A percentile compares a stretch with the other conserved stretches of the same genome.
Evolutionary conservation across 495 filamentous ascomycete genomes (phyloP).

Genomic region (Durotheca rogersii): DNA sequence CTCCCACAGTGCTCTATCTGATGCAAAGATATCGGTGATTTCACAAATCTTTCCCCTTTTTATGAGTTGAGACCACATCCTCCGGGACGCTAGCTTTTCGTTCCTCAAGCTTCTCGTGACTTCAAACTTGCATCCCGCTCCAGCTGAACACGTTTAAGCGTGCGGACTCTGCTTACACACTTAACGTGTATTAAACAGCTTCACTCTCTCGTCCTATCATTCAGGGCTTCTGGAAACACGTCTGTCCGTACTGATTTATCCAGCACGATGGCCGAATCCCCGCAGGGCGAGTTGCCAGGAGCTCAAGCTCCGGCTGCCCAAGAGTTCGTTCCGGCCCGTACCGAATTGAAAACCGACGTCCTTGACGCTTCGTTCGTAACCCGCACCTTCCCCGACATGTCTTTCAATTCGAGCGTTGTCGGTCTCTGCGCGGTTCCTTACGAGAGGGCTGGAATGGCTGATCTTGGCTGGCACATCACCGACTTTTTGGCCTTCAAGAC

Average conservation of each 20-base stretch:
- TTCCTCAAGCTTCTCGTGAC: neutral
- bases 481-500: conserved; percentile 43
- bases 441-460: conserved; percentile 23
- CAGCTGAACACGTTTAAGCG: neutral
- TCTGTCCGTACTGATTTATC: neutral
- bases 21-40: too few relatives aligned
- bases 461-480: conserved; percentile 41
- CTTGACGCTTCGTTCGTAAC: conserved; percentile 31
- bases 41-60: too few relatives aligned
- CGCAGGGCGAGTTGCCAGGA: neutral
- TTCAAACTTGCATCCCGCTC: neutral
- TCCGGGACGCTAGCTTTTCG: too few relatives aligned
- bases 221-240: neutral
- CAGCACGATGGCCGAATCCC: neutral
- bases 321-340: neutral
- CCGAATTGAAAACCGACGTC: neutral
- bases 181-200: neutral
- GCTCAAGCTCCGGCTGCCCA: neutral
- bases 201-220: neutral
- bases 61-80: too few relatives aligned
- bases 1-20: too few relatives aligned
- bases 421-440: conserved; percentile 37
- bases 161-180: neutral
- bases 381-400: conserved; percentile 37
- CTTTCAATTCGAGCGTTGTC: conserved; percentile 27